Conservation (phyloP, 768 basidiomycete species). For the Agrocybe pediades region DNA sequence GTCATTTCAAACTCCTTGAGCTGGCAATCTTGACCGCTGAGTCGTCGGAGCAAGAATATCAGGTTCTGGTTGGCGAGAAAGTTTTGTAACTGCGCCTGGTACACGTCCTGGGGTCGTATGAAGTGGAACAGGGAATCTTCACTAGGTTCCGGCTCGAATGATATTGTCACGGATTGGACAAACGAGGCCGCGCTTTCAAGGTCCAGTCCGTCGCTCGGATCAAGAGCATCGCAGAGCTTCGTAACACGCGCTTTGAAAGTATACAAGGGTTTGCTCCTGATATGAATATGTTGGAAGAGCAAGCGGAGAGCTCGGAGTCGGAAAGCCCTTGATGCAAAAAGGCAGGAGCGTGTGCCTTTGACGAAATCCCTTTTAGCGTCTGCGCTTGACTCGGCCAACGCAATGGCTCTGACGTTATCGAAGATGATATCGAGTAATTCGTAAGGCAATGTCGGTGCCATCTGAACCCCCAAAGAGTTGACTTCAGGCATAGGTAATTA, state of each 20-base stretch:
- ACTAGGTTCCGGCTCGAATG: neutral
- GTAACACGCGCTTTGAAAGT: neutral
- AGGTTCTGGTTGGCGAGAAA: slow-evolving; percentile 1
- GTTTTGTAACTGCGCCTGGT: neutral
- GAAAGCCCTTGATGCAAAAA: slow-evolving; percentile 3
- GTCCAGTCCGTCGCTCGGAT: neutral
- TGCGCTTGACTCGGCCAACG: neutral
- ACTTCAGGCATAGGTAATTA: neutral
- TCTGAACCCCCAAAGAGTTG: neutral
- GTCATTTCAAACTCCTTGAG: neutral
- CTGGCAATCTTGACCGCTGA: neutral
- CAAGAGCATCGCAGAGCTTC: neutral
- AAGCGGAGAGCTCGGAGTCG: slow-evolving; percentile 1
- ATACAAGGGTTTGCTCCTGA: neutral
- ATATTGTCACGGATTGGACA: neutral
- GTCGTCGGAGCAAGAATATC: neutral
- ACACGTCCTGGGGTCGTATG: neutral
- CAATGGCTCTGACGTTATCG: neutral
- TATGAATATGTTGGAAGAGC: neutral
- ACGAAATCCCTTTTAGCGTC: neutral
- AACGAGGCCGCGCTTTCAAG: neutral
- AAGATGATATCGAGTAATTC: neutral
- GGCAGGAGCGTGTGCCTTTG: neutral
- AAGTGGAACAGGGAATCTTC: neutral
- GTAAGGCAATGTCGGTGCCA: neutral